These are phyloP conservation scores for Rhodotorula toruloides DNA, from an alignment of 768 basidiomycete genomes.

Conservation along the genomic window DNA sequence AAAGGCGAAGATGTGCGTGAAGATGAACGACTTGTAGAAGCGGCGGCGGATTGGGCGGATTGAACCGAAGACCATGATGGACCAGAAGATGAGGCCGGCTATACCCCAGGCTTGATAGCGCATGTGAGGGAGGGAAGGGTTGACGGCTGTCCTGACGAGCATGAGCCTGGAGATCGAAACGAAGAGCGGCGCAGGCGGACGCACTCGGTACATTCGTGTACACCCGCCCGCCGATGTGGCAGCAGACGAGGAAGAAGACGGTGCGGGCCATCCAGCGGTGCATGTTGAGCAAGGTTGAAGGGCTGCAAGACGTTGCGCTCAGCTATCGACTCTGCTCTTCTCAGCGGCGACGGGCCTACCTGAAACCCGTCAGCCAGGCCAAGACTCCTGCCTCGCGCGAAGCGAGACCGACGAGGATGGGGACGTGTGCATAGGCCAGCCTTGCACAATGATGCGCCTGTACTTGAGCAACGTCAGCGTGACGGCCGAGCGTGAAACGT, in stretches of 20 bases:
- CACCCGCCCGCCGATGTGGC: slow-evolving; percentile 11
- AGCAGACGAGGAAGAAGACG: slow-evolving; percentile 2
- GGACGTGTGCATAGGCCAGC: slow-evolving; percentile 11
- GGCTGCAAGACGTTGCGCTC: slow-evolving; percentile 9
- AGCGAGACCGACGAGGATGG: slow-evolving; percentile 14
- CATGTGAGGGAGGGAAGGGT: neutral
- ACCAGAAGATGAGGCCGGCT: neutral
- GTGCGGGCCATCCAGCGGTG: slow-evolving; percentile 23
- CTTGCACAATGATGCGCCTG: slow-evolving; percentile 19
- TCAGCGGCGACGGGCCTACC: neutral
- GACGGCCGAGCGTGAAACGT: no score
- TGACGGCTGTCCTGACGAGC: neutral
- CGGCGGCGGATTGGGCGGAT: neutral
- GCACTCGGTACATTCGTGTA: slow-evolving; percentile 1
- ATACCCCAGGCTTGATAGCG: neutral
- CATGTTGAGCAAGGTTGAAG: neutral
- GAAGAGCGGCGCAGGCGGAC: no score
- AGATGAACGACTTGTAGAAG: slow-evolving; percentile 23
- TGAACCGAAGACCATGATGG: neutral
- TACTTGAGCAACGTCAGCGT: no score
- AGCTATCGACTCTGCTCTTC: no score
- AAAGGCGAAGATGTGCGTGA: slow-evolving; percentile 12
- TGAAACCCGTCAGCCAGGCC: slow-evolving; percentile 13
- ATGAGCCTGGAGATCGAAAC: no score
- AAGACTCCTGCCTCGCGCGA: slow-evolving; percentile 16